Base-by-base conservation (phyloP, 2,329 filamentous ascomycete genomes). In the Monilinia vaccinii-corymbosi region DNA sequence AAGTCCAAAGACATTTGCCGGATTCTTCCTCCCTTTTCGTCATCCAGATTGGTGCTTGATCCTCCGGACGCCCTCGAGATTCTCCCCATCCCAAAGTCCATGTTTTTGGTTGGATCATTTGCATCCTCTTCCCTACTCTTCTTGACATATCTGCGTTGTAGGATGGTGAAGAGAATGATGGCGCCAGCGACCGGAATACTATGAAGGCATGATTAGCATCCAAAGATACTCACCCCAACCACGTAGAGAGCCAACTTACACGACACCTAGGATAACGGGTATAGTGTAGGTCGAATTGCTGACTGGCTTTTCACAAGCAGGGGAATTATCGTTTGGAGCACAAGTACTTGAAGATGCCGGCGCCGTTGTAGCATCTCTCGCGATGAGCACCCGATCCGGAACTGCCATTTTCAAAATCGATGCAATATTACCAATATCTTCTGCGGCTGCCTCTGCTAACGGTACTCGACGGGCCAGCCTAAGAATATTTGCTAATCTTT, bases 11-110 rank as follows among this genome's bases (percentile, higher is more conserved):
- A 88, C 53, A 87, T 73, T 67, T 87, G 84, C 42, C 78, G 76
- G 51, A 76, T 71, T 60, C 74, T 73, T 59, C 66, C 74, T 58
- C 76, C 77, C 55, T 50, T 72, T 69, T 56, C 69, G 21, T 58
- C 47, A 52, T 36, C 52, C 8, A 55, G 40, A 11, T 52, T 40
- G 28, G 23, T 31, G 36, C 23, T 25, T 31, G 49, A 52, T 31
- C 40, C 49, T 21, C 49, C 49, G 31, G 49, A 34, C 2, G 49
- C 62, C 55, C 65, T 68, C 65, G 71, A 57, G 36, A 77, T 73
- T 60, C 87, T 75, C 42, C 76, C 90, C 70, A 97, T 75, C 40
- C 94, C 94, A 71, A 97, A 99, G 73, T 99, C 94, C 71, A 97
- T 81, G 0, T 91, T 94, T 71, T 88, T 92, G 74, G 95, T 90